These are phyloP conservation scores for Diphasiastrum complanatum DNA, from an alignment of 83 land plant genomes.

Conservation along the genomic window DNA sequence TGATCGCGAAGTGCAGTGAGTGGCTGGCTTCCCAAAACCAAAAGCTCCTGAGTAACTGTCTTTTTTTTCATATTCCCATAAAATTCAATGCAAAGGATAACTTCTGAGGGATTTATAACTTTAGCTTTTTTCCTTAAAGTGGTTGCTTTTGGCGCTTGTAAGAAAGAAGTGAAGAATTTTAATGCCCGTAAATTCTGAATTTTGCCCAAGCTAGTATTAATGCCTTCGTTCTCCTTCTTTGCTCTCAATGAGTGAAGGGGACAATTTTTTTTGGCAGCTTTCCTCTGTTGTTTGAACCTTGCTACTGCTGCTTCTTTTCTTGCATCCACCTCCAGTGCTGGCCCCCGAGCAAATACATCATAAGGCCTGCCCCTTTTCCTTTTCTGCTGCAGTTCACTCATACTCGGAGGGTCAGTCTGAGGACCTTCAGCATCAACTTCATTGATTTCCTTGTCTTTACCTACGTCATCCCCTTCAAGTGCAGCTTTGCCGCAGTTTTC, in stretches of 20 bases:
- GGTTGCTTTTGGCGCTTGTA: conserved; percentile 5
- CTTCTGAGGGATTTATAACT: conserved; percentile 10
- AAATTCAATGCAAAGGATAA: not conserved
- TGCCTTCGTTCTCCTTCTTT: conserved; percentile 3
- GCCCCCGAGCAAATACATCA: conserved; percentile 21
- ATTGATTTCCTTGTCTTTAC: not conserved
- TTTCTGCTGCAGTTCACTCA: not conserved
- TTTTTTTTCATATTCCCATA: not conserved
- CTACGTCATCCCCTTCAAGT: not conserved
- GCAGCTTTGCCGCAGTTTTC: too few species aligned
- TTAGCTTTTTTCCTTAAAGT: not conserved
- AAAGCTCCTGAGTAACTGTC: conserved; percentile 55
- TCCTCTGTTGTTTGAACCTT: conserved; percentile 17
- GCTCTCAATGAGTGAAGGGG: not conserved
- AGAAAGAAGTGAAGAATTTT: conserved; percentile 17
- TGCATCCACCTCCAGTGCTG: conserved; percentile 5
- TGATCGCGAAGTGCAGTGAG: conserved; percentile 75
- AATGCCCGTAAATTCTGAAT: conserved; percentile 14
- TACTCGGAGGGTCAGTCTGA: not conserved
- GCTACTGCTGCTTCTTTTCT: not conserved
- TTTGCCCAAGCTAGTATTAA: too few species aligned
- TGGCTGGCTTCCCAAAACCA: conserved; percentile 73
- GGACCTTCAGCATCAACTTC: not conserved
- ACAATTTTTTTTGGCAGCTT: not conserved
- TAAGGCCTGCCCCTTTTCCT: conserved; percentile 30